These are phyloP conservation scores for Articulospora tetracladia DNA, from an alignment of 495 filamentous ascomycete genomes.

Conservation along the genomic window DNA sequence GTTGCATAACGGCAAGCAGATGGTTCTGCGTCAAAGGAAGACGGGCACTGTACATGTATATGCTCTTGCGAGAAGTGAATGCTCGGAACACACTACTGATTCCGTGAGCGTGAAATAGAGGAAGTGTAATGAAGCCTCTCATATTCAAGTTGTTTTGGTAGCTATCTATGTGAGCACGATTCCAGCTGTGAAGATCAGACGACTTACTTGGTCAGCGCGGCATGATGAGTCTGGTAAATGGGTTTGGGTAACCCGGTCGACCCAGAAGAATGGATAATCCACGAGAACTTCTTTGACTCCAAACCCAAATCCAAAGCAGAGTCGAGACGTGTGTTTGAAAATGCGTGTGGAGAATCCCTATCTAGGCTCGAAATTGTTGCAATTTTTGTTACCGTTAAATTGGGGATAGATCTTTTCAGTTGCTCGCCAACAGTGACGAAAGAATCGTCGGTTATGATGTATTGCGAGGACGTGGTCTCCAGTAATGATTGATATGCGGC, in stretches of 20 bases:
- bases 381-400: slow-evolving; percentile 17
- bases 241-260: slow-evolving; percentile 19
- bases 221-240: slow-evolving; percentile 17
- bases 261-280: slow-evolving; percentile 25
- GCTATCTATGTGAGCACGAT: not conserved
- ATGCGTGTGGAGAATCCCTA: slow-evolving; percentile 33
- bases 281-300: slow-evolving; percentile 32
- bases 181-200: not conserved
- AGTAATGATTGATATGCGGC: slow-evolving; percentile 44
- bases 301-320: slow-evolving; percentile 12
- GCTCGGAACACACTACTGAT: slow-evolving; percentile 46
- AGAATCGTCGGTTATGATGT: not conserved
- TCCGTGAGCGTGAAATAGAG: slow-evolving; percentile 38
- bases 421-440: not conserved
- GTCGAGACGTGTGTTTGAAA: not conserved
- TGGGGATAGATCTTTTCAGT: not conserved
- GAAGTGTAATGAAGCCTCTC: slow-evolving; percentile 43
- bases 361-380: slow-evolving; percentile 33
- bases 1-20: not conserved
- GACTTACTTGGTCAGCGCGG: slow-evolving; percentile 29
- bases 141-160: slow-evolving; percentile 14
- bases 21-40: slow-evolving; percentile 38
- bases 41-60: slow-evolving; percentile 41
- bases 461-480: slow-evolving; percentile 37
- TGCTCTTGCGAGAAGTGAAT: slow-evolving; percentile 33